These are phyloP conservation scores for Tremella fuciformis DNA, from an alignment of 768 basidiomycete genomes.

Conservation along the genomic window DNA sequence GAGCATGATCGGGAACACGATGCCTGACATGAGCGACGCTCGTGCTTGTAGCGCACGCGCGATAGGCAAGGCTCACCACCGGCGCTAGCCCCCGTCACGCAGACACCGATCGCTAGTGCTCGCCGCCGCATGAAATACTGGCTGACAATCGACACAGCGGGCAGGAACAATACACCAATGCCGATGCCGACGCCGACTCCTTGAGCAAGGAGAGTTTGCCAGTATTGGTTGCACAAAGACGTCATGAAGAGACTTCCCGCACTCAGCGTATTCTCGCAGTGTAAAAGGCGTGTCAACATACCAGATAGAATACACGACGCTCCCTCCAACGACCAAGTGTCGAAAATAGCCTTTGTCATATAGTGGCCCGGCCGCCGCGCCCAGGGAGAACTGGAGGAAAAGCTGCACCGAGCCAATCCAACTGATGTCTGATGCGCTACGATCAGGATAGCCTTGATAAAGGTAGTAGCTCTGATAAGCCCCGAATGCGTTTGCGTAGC, in stretches of 20 bases:
- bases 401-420: constrained; percentile 53
- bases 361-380: constrained; percentile 45
- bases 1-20: constrained; percentile 52
- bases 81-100: constrained; percentile 52
- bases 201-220: constrained; percentile 40
- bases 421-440: constrained; percentile 44
- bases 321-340: constrained; percentile 22
- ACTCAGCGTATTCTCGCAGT: constrained; percentile 5
- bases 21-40: constrained; percentile 13
- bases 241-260: constrained; percentile 28
- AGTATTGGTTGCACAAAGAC: constrained; percentile 33
- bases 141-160: constrained; percentile 56
- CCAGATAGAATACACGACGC: constrained; percentile 33
- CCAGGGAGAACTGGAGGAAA: constrained; percentile 47
- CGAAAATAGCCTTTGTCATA: constrained; percentile 52
- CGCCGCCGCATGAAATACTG: constrained; percentile 56
- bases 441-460: constrained; percentile 37
- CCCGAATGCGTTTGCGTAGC: constrained; percentile 52
- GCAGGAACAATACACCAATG: constrained; percentile 59
- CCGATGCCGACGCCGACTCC: constrained; percentile 54
- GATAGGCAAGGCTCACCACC: constrained; percentile 14
- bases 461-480: constrained; percentile 53
- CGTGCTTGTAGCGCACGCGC: too few relatives aligned
- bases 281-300: constrained; percentile 9
- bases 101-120: constrained; percentile 56